Base-by-base conservation (phyloP, 169 alveolate genomes). In the Eimeria necatrix region DNA sequence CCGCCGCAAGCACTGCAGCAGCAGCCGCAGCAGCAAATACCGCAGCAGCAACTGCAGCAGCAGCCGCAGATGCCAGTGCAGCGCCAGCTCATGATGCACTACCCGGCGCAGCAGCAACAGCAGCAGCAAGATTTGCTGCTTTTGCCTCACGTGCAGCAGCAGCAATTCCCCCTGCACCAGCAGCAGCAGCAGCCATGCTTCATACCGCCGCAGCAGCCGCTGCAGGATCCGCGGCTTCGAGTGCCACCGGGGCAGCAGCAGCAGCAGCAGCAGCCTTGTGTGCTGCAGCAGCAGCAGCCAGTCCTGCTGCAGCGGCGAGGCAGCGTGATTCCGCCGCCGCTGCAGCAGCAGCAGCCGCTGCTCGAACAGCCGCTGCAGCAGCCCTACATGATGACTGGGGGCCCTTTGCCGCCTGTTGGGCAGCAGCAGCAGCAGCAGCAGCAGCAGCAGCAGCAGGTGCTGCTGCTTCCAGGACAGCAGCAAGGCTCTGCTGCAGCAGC, bases 311-410 rank as follows among this genome's bases (percentile, higher is more conserved):
- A 5, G 26, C 76, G 9, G 76, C 76, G n/a, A n/a, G n/a, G n/a
- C n/a, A n/a, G n/a, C n/a, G n/a, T n/a, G n/a, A n/a, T n/a, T n/a
- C n/a, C 20, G 76, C 76, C 8, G 76, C 76, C 14, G 26, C 41
- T 14, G 76, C 18, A 14, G 76, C 18, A 7, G 86, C 86, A 76
- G 53, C 56, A 73, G 49, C 84, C 6, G 16, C 56, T 73, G 84
- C 24, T 12, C 24, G 84, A 51, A 5, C 84, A 26, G 56, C 20
- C 84, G 26, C n/a, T 73, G 86, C 86, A 76, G 86, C 86, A 76
- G 56, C 86, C 86, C 32, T 76, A 32, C 48, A 71, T 71, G 51
- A 3, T 71, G 41, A n/a, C 51, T 5, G 76, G 41, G 5, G 76
- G 46, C 8, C 20, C 76, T 6, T 9, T 64, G 76, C 76, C 20